Percentiles rank a stretch among this genome's conserved stretches.
phyloP scores from a whole-genome alignment of 495 filamentous ascomycete species.

The Cladorrhinum samala region DNA sequence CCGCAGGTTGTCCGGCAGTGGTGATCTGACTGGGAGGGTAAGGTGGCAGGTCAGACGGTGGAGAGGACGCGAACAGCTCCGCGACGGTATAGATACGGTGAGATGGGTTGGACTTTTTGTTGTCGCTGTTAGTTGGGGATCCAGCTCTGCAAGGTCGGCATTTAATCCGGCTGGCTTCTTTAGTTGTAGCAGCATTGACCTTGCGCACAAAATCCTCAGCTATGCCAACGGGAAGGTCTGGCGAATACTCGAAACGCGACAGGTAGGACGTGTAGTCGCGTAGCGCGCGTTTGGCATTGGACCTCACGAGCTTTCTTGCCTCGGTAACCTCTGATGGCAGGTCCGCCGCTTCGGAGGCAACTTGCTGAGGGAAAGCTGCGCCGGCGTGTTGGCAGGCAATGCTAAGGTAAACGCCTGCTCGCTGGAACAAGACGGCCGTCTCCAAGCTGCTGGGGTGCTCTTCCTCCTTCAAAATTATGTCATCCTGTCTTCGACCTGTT shows the following conservation, averaged over 20 bases:
- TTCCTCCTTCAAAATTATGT: conserved; percentile 55
- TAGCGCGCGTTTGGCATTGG: conserved; percentile 66
- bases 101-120: background rate
- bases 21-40: conserved; percentile 45
- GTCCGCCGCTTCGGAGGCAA: background rate
- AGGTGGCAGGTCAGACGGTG: conserved; percentile 50
- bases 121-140: background rate
- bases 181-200: conserved; percentile 52
- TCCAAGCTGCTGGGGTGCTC: conserved; percentile 69
- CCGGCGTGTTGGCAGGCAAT: conserved; percentile 58
- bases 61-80: conserved; percentile 50
- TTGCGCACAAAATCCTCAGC: conserved; percentile 62
- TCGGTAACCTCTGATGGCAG: conserved; percentile 35
- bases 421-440: conserved; percentile 67
- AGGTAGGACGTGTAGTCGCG: conserved; percentile 65
- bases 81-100: conserved; percentile 43
- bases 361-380: conserved; percentile 5
- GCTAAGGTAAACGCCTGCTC: conserved; percentile 65
- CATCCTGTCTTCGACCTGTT: conserved; percentile 40
- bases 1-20: conserved; percentile 11
- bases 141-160: conserved; percentile 8
- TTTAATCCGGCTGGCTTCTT: conserved; percentile 26
- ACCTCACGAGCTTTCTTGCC: conserved; percentile 58
- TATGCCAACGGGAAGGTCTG: conserved; percentile 56
- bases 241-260: conserved; percentile 68